Evolutionary conservation across 345 rosid genomes (phyloP).

Genomic region (Pseudoturritis turrita): DNA sequence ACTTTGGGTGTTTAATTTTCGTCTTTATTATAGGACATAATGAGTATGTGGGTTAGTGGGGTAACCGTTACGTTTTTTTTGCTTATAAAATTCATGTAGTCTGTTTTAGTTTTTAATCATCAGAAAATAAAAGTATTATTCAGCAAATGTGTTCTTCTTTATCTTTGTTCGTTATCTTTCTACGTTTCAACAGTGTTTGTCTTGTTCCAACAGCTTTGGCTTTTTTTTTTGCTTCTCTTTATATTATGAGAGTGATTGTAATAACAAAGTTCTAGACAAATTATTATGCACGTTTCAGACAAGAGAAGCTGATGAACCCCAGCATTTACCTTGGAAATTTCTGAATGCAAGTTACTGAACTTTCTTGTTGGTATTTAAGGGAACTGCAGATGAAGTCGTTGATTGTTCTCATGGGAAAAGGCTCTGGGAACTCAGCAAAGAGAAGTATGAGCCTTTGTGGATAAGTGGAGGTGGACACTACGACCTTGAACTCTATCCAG

Average conservation of each 20-base stretch:
- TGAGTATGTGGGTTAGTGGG: no score
- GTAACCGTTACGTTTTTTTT: no score
- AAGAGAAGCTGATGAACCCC: background rate
- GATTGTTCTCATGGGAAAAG: slow-evolving; percentile 85
- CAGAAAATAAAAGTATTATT: no score
- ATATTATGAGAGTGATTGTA: background rate
- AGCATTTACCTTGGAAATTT: background rate
- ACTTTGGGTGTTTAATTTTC: no score
- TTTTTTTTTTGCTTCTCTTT: background rate
- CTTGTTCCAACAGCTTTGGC: no score
- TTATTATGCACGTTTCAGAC: background rate
- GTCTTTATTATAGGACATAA: no score
- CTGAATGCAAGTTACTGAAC: background rate
- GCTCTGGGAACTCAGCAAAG: slow-evolving; percentile 79
- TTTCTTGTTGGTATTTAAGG: slow-evolving; percentile 40
- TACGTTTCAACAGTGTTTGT: no score
- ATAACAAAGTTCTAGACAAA: background rate
- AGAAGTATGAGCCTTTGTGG: slow-evolving; percentile 87
- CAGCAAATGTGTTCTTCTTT: no score
- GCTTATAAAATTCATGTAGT: no score
- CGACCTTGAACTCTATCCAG: slow-evolving; percentile 87
- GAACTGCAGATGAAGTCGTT: slow-evolving; percentile 85
- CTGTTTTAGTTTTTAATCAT: no score
- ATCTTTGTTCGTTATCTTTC: no score
- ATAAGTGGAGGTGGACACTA: slow-evolving; percentile 85